Conservation (phyloP, 495 filamentous ascomycete species). For the Parmelia sp. region DNA sequence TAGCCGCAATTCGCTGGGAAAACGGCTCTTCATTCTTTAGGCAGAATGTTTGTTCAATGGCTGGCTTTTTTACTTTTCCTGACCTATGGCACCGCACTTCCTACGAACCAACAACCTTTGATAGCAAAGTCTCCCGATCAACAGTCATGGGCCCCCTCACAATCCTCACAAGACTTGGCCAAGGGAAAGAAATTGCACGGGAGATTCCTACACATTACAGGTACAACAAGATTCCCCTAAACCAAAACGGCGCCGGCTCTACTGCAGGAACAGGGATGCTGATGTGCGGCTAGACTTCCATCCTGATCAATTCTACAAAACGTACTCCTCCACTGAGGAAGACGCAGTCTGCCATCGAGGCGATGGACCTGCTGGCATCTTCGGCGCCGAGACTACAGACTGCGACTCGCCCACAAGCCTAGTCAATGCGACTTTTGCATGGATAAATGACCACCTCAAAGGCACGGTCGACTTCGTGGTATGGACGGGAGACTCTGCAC, state of each 20-base stretch:
- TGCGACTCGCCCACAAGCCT: slow-evolving; percentile 80
- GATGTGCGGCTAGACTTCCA: slow-evolving; percentile 66
- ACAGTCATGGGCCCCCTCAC: not conserved
- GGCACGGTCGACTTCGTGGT: slow-evolving; percentile 89
- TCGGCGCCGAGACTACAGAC: slow-evolving; percentile 76
- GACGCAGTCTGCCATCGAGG: slow-evolving; percentile 71
- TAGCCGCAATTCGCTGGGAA: not conserved
- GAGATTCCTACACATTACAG: slow-evolving; percentile 90
- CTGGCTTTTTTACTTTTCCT: slow-evolving; percentile 8
- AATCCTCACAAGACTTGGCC: not conserved
- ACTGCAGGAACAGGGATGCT: slow-evolving; percentile 1
- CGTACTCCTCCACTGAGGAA: slow-evolving; percentile 62
- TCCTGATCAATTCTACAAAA: slow-evolving; percentile 77
- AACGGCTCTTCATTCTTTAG: slow-evolving; percentile 1
- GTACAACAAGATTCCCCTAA: slow-evolving; percentile 44
- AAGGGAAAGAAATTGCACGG: slow-evolving; percentile 52
- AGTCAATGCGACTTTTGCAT: slow-evolving; percentile 83
- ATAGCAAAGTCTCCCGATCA: not conserved
- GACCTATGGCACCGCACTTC: slow-evolving; percentile 1
- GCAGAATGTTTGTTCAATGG: slow-evolving; percentile 12
- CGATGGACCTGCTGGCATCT: slow-evolving; percentile 67
- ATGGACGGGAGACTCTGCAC: slow-evolving; percentile 94
- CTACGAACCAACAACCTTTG: slow-evolving; percentile 17
- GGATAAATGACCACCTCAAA: slow-evolving; percentile 79
- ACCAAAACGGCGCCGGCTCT: not conserved